Evolutionary conservation across 2,329 filamentous ascomycete genomes (phyloP), one percentile per base, ranked within the genome.

Genomic region (Diaporthe ampelina): DNA sequence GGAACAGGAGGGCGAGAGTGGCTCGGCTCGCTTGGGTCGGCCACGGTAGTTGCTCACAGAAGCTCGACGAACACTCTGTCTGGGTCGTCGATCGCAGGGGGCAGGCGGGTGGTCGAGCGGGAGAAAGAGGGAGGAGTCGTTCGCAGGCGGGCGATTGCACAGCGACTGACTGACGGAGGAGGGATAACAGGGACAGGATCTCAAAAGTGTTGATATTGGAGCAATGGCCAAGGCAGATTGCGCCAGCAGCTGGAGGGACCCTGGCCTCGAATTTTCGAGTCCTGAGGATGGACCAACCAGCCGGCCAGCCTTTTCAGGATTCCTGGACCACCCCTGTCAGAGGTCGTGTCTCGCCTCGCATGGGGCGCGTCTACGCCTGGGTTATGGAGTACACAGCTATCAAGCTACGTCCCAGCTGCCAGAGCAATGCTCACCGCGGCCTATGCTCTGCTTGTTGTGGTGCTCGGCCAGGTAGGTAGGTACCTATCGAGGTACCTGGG

Each of bases 121-220:
- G n/a, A 54, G 40, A 21, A 17, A 68, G 48, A 26, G 35, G 45
- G 63, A 50, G 29, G 9, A 50, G 61, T 32, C 29, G 59, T 65
- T 32, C 24, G 58, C 24, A n/a, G 58, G 58, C 58, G n/a, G 37
- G 59, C 26, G 26, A 24, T n/a, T n/a, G 61, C 63, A 52, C 63
- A 26, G 63, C 45, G 45, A 48, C 19, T n/a, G 45, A 67, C 63
- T 26, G 45, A 37, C 45, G 24, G 29, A 67, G 48, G 13, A 29
- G 63, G n/a, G 32, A 52, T 32, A 29, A 40, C 63, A 68, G 63
- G 63, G 48, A 68, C 29, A 54, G 48, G 32, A 52, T 40, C 32
- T 68, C 63, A 68, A 68, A 68, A 54, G 63, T 54, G 63, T 68
- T 68, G 63, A 68, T 68, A 68, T 68, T 68, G 63, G 63, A 68